phyloP scores from a whole-genome alignment of 2,329 filamentous ascomycete species.

The Colletotrichum somersetense region DNA sequence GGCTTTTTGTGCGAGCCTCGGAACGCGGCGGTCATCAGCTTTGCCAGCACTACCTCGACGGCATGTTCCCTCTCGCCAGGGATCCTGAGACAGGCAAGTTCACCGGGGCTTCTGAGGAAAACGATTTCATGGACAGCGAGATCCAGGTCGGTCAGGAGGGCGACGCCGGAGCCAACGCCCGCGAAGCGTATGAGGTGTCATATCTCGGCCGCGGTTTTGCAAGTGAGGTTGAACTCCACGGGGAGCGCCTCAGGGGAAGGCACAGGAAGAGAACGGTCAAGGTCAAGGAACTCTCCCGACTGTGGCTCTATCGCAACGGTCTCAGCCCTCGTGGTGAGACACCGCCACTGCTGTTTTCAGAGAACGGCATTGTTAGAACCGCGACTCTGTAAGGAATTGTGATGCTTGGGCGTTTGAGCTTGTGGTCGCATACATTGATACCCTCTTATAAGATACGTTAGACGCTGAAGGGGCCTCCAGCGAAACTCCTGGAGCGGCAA shows the following conservation, averaged over 20 bases:
- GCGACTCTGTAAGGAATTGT: conserved; percentile 51
- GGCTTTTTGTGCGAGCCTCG: conserved; percentile 61
- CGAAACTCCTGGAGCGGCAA: too few relatives aligned
- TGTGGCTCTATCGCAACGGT: conserved; percentile 75
- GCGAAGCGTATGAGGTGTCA: conserved; percentile 62
- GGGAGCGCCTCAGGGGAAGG: conserved; percentile 46
- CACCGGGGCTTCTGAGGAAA: conserved; percentile 60
- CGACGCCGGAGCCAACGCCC: conserved; percentile 57
- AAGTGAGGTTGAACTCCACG: conserved; percentile 56
- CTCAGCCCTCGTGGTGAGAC: conserved; percentile 60
- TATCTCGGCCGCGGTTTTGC: conserved; percentile 59
- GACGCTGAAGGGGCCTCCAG: too few relatives aligned
- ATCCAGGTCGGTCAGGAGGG: conserved; percentile 61
- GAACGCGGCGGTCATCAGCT: conserved; percentile 67
- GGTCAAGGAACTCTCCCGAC: conserved; percentile 71
- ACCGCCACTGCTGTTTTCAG: conserved; percentile 52
- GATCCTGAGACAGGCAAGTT: conserved; percentile 58
- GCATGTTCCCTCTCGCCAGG: conserved; percentile 68
- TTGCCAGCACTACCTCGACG: conserved; percentile 72
- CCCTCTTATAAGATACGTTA: not conserved
- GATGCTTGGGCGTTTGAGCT: not conserved
- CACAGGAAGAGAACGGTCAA: conserved; percentile 54
- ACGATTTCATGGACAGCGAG: conserved; percentile 72
- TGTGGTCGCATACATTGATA: conserved; percentile 32
- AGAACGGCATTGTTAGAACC: conserved; percentile 55